These are phyloP conservation scores for Coemansia javaensis DNA, from an alignment of 192 early-diverging fungal genomes.

Conservation along the genomic window DNA sequence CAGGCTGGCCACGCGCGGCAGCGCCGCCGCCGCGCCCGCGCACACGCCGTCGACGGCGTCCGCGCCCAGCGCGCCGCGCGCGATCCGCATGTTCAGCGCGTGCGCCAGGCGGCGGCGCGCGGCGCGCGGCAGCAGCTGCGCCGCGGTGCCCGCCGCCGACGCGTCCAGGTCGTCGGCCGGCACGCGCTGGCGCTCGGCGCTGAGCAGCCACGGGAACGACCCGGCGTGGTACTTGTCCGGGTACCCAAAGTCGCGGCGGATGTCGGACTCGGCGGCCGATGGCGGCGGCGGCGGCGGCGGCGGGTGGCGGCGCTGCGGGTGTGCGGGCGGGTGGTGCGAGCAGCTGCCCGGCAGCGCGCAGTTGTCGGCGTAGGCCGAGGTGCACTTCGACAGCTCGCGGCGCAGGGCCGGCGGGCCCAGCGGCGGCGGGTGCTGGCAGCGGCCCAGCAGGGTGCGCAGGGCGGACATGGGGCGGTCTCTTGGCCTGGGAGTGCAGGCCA, in stretches of 20 bases:
- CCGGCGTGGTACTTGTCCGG: conserved; percentile 33
- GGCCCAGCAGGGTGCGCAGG: conserved; percentile 4
- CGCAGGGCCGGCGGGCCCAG: no score
- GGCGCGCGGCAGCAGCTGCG: conserved; percentile 13
- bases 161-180: conserved; percentile 32
- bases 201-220: conserved; percentile 45
- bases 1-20: conserved; percentile 25
- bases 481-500: no score
- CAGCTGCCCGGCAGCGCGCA: no score
- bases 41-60: conserved; percentile 29
- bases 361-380: no score
- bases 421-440: neutral
- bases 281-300: no score
- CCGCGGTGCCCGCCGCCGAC: neutral
- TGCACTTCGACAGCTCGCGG: no score
- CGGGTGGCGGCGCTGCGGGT: no score
- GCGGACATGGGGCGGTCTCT: no score
- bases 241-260: conserved; percentile 23
- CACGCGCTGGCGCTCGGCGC: conserved; percentile 42
- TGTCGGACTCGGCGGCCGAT: conserved; percentile 2
- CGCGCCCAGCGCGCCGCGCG: conserved; percentile 21
- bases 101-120: conserved; percentile 27
- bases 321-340: neutral
- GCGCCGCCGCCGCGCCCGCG: conserved; percentile 21
- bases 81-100: conserved; percentile 36